Conservation (phyloP, 768 basidiomycete species). For the Rickenella mellea region DNA sequence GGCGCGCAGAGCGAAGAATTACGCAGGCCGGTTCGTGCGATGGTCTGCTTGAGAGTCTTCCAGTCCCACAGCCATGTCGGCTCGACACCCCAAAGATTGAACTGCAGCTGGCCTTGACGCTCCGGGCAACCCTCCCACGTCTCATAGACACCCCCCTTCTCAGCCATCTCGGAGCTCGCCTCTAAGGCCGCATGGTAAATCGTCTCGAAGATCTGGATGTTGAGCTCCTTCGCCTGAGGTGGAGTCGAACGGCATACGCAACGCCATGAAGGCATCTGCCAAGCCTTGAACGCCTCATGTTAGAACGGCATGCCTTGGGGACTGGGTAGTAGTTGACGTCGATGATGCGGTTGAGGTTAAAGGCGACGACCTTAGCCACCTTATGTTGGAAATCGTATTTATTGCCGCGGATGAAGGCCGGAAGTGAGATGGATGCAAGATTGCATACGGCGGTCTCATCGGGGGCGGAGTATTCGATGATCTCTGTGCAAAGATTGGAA, state of each 20-base stretch:
- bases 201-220: slow-evolving; percentile 42
- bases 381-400: slow-evolving; percentile 40
- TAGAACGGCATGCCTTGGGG: slow-evolving; percentile 34
- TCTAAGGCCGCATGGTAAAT: slow-evolving; percentile 43
- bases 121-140: slow-evolving; percentile 35
- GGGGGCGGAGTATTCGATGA: slow-evolving; percentile 43
- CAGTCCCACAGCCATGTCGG: slow-evolving; percentile 41
- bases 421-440: slow-evolving; percentile 38
- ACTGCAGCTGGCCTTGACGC: slow-evolving; percentile 32
- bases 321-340: slow-evolving; percentile 40
- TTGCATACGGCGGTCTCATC: slow-evolving; percentile 45
- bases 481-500: slow-evolving; percentile 43
- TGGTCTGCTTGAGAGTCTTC: slow-evolving; percentile 32
- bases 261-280: slow-evolving; percentile 41
- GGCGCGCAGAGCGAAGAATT: slow-evolving; percentile 41
- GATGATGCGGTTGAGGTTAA: slow-evolving; percentile 37
- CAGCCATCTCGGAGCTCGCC: slow-evolving; percentile 33
- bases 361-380: slow-evolving; percentile 36
- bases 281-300: slow-evolving; percentile 46
- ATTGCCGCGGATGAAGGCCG: slow-evolving; percentile 30
- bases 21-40: slow-evolving; percentile 31
- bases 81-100: slow-evolving; percentile 37
- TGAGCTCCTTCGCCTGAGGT: slow-evolving; percentile 32
- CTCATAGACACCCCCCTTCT: slow-evolving; percentile 28
- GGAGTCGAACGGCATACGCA: slow-evolving; percentile 39